A percentile compares a stretch with the other conserved stretches of the same genome.
Conservation (phyloP, 495 filamentous ascomycete species). For the Trichoderma erinaceum region DNA sequence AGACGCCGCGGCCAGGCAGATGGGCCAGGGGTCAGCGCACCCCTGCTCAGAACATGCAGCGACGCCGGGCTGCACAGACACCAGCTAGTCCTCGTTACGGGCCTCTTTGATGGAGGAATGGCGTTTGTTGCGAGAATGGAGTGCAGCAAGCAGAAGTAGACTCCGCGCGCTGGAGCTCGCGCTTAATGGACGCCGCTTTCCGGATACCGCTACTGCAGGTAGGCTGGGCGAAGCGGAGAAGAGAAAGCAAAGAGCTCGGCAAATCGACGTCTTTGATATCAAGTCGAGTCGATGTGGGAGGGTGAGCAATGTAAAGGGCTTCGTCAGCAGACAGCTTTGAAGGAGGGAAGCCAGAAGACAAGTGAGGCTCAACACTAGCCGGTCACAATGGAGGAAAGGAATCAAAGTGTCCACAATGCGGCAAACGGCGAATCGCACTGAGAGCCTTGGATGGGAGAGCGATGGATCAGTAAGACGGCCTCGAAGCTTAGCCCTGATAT, state of each 20-base stretch:
- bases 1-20: constrained; percentile 13
- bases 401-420: no score
- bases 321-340: background rate
- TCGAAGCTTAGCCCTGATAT: no score
- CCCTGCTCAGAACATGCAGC: constrained; percentile 6
- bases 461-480: no score
- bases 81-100: background rate
- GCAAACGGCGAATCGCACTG: no score
- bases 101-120: no score
- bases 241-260: background rate
- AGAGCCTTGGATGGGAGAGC: no score
- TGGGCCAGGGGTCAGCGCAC: background rate
- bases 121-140: no score
- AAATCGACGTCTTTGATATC: background rate
- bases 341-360: background rate
- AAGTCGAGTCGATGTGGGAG: background rate
- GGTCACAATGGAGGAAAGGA: no score
- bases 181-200: background rate
- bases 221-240: background rate
- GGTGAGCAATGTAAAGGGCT: background rate
- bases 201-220: background rate
- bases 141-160: no score
- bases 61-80: background rate
- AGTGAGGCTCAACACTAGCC: background rate
- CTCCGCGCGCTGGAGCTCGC: background rate